A percentile compares a stretch with the other conserved stretches of the same genome.
phyloP scores from a whole-genome alignment of 371 early-diverging fungal genomes.

The Mucor circinelloides region DNA sequence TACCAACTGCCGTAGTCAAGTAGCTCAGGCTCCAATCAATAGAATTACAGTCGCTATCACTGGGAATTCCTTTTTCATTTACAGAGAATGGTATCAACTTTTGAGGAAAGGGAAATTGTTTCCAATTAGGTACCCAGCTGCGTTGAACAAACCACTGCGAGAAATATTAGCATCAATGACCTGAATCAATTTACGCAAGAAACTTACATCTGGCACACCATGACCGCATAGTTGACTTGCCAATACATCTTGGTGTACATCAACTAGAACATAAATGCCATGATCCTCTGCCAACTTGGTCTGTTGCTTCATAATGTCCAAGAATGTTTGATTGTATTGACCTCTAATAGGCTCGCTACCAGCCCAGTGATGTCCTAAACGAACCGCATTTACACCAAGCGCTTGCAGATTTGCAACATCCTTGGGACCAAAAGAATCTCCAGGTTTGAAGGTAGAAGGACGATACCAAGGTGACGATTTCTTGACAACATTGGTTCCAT shows the following conservation, averaged over 20 bases:
- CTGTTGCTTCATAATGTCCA: slow-evolving; percentile 47
- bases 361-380: slow-evolving; percentile 58
- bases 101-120: slow-evolving; percentile 45
- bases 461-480: slow-evolving; percentile 47
- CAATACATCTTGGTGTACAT: slow-evolving; percentile 50
- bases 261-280: slow-evolving; percentile 44
- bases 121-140: slow-evolving; percentile 32
- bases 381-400: slow-evolving; percentile 51
- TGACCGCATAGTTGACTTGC: slow-evolving; percentile 56
- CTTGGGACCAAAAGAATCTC: slow-evolving; percentile 49
- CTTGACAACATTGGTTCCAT: slow-evolving; percentile 48
- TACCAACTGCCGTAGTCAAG: slow-evolving; percentile 46
- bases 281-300: slow-evolving; percentile 49
- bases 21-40: slow-evolving; percentile 53
- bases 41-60: slow-evolving; percentile 36
- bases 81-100: slow-evolving; percentile 38
- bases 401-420: slow-evolving; percentile 49
- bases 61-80: slow-evolving; percentile 48
- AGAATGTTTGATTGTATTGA: slow-evolving; percentile 50
- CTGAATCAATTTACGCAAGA: not conserved
- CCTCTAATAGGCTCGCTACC: slow-evolving; percentile 63
- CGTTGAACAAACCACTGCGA: slow-evolving; percentile 47
- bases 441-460: slow-evolving; percentile 33
- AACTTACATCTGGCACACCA: slow-evolving; percentile 50
- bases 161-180: not conserved